These are phyloP conservation scores for Citrus mangshanensis DNA, from an alignment of 345 rosid species.

Conservation along the genomic window DNA sequence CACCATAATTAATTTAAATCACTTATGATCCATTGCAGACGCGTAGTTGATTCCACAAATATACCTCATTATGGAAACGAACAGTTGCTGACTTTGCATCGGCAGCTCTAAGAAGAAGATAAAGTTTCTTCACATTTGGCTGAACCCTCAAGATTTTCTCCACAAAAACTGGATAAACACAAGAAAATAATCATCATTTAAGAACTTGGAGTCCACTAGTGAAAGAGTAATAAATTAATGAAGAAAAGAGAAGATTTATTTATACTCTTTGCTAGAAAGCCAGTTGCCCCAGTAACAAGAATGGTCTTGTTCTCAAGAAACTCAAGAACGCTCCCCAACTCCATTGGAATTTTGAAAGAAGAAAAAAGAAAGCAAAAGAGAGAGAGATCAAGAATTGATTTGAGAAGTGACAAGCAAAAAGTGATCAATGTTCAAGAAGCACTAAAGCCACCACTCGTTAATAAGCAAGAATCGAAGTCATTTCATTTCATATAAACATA, in stretches of 20 bases:
- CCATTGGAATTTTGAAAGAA: slow-evolving; percentile 29
- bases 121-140: slow-evolving; percentile 75
- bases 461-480: not conserved
- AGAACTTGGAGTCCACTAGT: not conserved
- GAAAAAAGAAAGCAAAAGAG: not conserved
- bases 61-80: slow-evolving; percentile 69
- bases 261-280: slow-evolving; percentile 62
- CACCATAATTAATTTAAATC: not conserved
- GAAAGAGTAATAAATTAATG: not conserved
- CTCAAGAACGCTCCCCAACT: slow-evolving; percentile 43
- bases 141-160: slow-evolving; percentile 83
- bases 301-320: slow-evolving; percentile 57
- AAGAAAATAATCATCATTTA: not conserved
- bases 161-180: slow-evolving; percentile 50
- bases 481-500: not conserved
- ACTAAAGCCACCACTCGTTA: not conserved
- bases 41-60: not conserved
- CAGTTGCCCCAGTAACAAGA: slow-evolving; percentile 61
- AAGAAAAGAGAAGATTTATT: not conserved
- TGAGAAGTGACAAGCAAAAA: too few species aligned
- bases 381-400: not conserved
- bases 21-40: not conserved
- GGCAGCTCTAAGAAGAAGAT: slow-evolving; percentile 70
- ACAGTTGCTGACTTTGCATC: slow-evolving; percentile 63
- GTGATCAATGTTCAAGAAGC: not conserved